Evolutionary conservation across 768 basidiomycete genomes (phyloP).

Genomic region (Mycena polygramma): DNA sequence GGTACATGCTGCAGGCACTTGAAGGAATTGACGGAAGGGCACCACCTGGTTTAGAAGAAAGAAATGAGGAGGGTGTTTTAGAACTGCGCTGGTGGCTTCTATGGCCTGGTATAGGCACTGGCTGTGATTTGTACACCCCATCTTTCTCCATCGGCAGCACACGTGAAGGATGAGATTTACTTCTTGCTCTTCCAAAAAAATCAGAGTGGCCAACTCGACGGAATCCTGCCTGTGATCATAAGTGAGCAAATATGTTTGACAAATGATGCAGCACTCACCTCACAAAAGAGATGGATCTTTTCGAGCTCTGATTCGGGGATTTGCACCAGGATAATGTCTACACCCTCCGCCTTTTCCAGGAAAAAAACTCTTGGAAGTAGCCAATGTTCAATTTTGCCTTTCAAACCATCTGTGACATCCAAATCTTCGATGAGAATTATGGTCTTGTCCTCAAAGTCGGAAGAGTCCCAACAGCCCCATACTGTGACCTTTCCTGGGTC

Average conservation of each 20-base stretch:
- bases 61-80: neutral
- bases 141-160: too few species aligned
- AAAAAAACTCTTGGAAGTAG: neutral
- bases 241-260: neutral
- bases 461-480: neutral
- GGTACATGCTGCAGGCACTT: too few species aligned
- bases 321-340: neutral
- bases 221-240: slow-evolving; percentile 4
- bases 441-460: neutral
- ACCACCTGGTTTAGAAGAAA: too few species aligned
- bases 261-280: neutral
- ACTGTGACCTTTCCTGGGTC: neutral
- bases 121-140: too few species aligned
- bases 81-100: neutral
- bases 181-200: slow-evolving; percentile 11
- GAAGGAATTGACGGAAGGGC: too few species aligned
- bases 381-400: neutral
- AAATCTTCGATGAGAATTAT: neutral
- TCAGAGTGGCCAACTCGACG: slow-evolving; percentile 6
- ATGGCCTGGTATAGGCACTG: neutral
- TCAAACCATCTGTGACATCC: neutral
- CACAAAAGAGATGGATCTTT: neutral
- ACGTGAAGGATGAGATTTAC: neutral
- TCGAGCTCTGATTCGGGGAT: neutral
- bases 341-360: neutral